Conservation (phyloP, 2,329 filamentous ascomycete genomes). For the Cercospora janseana region DNA sequence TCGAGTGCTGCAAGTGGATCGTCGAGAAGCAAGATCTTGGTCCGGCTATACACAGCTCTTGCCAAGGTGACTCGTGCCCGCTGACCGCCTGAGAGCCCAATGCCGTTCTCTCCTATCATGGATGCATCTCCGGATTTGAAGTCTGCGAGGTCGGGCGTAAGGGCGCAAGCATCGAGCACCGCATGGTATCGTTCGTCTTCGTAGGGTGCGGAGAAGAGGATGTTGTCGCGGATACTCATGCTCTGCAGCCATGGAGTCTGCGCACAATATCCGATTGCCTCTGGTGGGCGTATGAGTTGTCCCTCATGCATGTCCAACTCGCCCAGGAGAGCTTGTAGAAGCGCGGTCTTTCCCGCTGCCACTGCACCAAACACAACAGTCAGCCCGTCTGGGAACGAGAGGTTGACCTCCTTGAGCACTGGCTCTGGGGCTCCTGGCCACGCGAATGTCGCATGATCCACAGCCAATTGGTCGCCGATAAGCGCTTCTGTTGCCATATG, state of each 20-base stretch:
- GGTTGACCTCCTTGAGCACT: constrained; percentile 54
- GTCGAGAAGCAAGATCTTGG: constrained; percentile 49
- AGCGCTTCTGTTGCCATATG: constrained; percentile 40
- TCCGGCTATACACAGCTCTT: constrained; percentile 48
- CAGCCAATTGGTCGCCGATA: constrained; percentile 41
- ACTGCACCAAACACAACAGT: constrained; percentile 64
- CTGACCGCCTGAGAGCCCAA: constrained; percentile 50
- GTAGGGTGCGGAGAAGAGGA: constrained; percentile 63
- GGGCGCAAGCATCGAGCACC: constrained; percentile 64
- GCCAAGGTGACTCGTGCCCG: constrained; percentile 50
- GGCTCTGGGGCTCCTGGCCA: constrained; percentile 68
- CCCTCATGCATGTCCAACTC: constrained; percentile 57
- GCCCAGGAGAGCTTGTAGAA: constrained; percentile 59
- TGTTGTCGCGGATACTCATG: constrained; percentile 68
- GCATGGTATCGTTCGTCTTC: constrained; percentile 67
- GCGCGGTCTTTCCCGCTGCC: constrained; percentile 61
- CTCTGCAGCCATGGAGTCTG: constrained; percentile 68
- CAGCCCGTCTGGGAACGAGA: constrained; percentile 57
- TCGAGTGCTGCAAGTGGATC: constrained; percentile 51
- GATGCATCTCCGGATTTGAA: constrained; percentile 64
- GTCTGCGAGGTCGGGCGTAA: constrained; percentile 60
- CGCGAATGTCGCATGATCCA: constrained; percentile 68
- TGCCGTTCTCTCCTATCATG: constrained; percentile 48
- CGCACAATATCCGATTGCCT: constrained; percentile 62
- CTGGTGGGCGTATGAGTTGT: constrained; percentile 52